Evolutionary conservation across 441 rosid species (phyloP), one percentile per base, ranked within the genome.

Genomic region (Metrosideros polymorpha): DNA sequence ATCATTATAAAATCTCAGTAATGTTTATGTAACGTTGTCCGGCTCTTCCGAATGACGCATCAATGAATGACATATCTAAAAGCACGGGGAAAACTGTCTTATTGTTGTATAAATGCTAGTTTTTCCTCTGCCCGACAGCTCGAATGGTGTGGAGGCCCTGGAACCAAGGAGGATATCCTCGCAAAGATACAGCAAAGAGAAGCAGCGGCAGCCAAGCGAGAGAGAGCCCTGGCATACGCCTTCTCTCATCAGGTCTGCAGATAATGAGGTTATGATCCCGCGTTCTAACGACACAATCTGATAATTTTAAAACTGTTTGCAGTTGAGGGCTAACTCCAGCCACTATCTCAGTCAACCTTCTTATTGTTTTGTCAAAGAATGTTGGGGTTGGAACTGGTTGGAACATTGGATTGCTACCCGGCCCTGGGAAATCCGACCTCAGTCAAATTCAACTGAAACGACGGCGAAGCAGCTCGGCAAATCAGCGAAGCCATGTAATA

Each of bases 351-450:
- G 97, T 29, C 98, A 95, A 85, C 93, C 97, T 79, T 93, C 94
- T 53, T 95, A 91, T 87, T 92, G 89, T 82, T 89, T 93, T 7
- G 95, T 92, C 66, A 93, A 92, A 89, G 95, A 95, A 63, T 92
- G 90, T 75, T 94, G 96, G 99, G 98, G 96, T 45, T 95, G 99
- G 98, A 97, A 97, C 89, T 95, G 98, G 99, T 92, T 91, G 88
- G 98, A 95, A 89, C 93, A 97, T 42, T 95, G 98, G 98, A 89
- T 95, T 6, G 93, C 96, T 2, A 98, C 98, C 66, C 91, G 96
- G 53, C 99, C 98, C 5, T 97, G 98, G 97, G 99, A 97, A 89
- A 88, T 94, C n/a, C 92, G 98, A 77, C 86, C 90, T 85, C 91
- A 90, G 45, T 88, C 18, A 55, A 90, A 91, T 90, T 87, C 87